phyloP scores from a whole-genome alignment of 495 filamentous ascomycete genomes.

The Neurospora pannonica region DNA sequence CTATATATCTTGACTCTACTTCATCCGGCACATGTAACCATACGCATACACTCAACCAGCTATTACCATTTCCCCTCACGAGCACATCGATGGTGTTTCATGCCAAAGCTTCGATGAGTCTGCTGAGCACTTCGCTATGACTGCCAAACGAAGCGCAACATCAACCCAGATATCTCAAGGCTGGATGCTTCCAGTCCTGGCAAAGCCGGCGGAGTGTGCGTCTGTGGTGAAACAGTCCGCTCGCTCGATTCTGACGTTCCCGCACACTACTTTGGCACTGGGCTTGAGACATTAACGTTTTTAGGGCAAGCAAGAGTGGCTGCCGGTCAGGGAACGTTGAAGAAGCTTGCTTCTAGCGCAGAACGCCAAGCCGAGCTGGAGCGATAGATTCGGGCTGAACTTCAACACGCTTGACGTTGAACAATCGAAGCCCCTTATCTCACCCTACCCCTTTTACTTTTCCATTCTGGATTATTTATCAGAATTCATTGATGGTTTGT shows the following conservation, averaged over 20 bases:
- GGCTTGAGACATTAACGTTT: not conserved
- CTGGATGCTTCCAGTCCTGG: not conserved
- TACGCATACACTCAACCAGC: not conserved
- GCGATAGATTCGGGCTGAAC: not conserved
- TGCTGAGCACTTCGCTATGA: not conserved
- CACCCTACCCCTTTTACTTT: not conserved
- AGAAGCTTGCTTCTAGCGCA: not conserved
- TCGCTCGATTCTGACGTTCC: not conserved
- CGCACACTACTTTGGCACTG: not conserved
- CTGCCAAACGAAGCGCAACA: not conserved
- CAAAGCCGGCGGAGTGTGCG: not conserved
- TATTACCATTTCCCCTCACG: not conserved
- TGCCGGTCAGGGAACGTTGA: not conserved
- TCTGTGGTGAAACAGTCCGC: not conserved
- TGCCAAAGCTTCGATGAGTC: not conserved
- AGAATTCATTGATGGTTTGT: not conserved
- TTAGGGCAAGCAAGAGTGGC: not conserved
- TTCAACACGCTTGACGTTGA: not conserved
- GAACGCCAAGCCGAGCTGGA: not conserved
- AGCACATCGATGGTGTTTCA: not conserved
- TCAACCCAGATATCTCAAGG: not conserved
- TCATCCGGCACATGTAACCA: not conserved
- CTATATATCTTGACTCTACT: not conserved
- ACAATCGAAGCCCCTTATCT: not conserved
- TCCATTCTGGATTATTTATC: not conserved